These are phyloP conservation scores for Jimgerdemannia lactiflua DNA, from an alignment of 192 early-diverging fungal genomes.

Conservation along the genomic window DNA sequence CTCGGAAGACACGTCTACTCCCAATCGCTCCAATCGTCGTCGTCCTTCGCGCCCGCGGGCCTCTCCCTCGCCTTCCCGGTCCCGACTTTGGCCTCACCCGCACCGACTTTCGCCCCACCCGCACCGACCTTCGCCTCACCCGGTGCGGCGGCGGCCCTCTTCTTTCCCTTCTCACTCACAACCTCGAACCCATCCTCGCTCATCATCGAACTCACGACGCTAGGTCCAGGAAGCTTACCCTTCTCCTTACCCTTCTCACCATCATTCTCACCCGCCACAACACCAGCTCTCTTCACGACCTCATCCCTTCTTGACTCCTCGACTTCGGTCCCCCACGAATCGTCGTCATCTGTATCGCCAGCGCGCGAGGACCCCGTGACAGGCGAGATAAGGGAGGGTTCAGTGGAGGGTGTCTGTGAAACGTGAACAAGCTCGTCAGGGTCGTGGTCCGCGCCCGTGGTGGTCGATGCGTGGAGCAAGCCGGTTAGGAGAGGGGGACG, in stretches of 20 bases:
- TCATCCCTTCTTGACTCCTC: neutral
- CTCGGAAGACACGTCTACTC: neutral
- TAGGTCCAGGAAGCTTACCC: neutral
- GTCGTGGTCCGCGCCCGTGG: neutral
- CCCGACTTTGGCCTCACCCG: neutral
- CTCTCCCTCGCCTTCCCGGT: neutral
- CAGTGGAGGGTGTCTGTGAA: neutral
- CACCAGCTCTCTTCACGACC: neutral
- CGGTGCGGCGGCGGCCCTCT: neutral
- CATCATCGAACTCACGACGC: too few relatives aligned
- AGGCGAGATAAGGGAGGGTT: neutral
- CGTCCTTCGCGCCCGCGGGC: neutral
- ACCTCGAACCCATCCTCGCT: neutral
- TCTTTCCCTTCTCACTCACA: neutral
- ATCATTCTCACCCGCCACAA: neutral
- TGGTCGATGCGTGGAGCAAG: neutral
- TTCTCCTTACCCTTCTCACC: neutral
- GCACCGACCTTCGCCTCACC: neutral
- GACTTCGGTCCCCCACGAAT: neutral
- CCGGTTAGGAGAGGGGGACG: neutral
- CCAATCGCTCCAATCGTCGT: constrained; percentile 6
- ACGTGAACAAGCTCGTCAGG: neutral
- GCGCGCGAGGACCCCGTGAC: neutral
- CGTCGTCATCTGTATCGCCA: constrained; percentile 1
- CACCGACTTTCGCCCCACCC: neutral